Percentiles rank a stretch among this genome's conserved stretches.
Evolutionary conservation across 306 rosid genomes (phyloP).

Genomic region (Trifolium pratense): DNA sequence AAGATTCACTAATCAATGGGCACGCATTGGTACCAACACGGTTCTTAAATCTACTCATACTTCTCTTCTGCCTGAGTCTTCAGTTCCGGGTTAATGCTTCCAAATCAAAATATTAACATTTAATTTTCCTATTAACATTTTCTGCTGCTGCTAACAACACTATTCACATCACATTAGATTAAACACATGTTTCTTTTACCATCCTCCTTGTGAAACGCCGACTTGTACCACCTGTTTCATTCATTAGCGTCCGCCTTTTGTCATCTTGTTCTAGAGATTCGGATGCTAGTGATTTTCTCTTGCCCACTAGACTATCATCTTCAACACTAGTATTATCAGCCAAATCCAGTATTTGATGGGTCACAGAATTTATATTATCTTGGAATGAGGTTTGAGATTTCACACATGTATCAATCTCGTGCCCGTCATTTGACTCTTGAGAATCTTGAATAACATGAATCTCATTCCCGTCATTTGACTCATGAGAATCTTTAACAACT

Average conservation of each 20-base stretch:
- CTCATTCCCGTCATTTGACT: slow-evolving; percentile 40
- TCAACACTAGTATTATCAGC: slow-evolving; percentile 34
- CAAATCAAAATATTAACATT: slow-evolving; percentile 31
- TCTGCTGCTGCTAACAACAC: slow-evolving; percentile 23
- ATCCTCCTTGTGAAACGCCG: slow-evolving; percentile 45
- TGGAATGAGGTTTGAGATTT: slow-evolving; percentile 27
- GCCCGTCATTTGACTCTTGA: slow-evolving; percentile 46
- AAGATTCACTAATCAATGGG: slow-evolving; percentile 37
- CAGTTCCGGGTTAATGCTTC: not conserved
- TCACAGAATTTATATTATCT: slow-evolving; percentile 25
- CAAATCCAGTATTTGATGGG: slow-evolving; percentile 30
- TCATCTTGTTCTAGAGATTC: slow-evolving; percentile 38
- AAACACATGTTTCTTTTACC: slow-evolving; percentile 31
- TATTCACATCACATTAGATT: slow-evolving; percentile 40
- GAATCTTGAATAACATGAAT: slow-evolving; percentile 59
- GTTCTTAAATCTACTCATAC: not conserved
- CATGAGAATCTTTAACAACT: slow-evolving; percentile 66
- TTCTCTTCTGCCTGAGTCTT: slow-evolving; percentile 21
- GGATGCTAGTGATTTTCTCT: slow-evolving; percentile 29
- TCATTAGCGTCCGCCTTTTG: slow-evolving; percentile 50
- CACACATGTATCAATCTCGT: slow-evolving; percentile 33
- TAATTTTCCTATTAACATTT: slow-evolving; percentile 6
- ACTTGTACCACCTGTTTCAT: slow-evolving; percentile 34
- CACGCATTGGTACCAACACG: slow-evolving; percentile 36
- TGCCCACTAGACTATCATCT: slow-evolving; percentile 38